Evolutionary conservation across 768 basidiomycete species (phyloP), one percentile per base, ranked within the genome.

Genomic region (Kwoniella pini): DNA sequence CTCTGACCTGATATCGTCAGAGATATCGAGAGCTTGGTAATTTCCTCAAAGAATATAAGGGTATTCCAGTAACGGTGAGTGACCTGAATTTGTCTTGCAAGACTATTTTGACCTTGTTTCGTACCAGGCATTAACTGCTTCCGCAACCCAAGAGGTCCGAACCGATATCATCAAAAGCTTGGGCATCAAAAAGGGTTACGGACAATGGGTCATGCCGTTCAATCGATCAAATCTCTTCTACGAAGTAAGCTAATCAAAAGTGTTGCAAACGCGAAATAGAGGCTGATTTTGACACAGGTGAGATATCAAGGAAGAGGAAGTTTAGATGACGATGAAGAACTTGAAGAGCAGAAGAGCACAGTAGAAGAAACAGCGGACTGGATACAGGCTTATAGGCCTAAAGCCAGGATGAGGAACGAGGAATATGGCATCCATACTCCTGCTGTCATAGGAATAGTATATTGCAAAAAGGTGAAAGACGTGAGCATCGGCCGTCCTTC

Each of bases 211-310:
- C 1, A 67, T 74, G 60, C 79, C 79, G 0, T 76, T 78, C 65
- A 79, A 80, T 46, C 54, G 79, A 24, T 71, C 64, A 22, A 80
- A 79, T 50, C 68, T 80, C 3, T 79, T 72, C 55, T 79, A 79
- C 67, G 79, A 80, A 64, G 79, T 78, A 15, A 49, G 74, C 38
- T 9, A n/a, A 11, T 5, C 27, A 22, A 28, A 22, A 26, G 10
- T 28, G n/a, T 22, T 2, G 7, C 26, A 2, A 43, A 43, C 28
- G 15, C 45, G 11, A 33, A 11, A n/a, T 49, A 26, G 53, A 28
- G 21, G 36, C 56, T 48, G 26, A 62, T 33, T 6, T 2, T 44
- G 17, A 53, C 24, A 28, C 26, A 72, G 70, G 53, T 71, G n/a
- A 57, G 71, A 27, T 62, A 61, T 60, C 26, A 66, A 57, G 70